Base-by-base conservation (phyloP, 2,329 filamentous ascomycete species). In the Pseudogymnoascus sp. region DNA sequence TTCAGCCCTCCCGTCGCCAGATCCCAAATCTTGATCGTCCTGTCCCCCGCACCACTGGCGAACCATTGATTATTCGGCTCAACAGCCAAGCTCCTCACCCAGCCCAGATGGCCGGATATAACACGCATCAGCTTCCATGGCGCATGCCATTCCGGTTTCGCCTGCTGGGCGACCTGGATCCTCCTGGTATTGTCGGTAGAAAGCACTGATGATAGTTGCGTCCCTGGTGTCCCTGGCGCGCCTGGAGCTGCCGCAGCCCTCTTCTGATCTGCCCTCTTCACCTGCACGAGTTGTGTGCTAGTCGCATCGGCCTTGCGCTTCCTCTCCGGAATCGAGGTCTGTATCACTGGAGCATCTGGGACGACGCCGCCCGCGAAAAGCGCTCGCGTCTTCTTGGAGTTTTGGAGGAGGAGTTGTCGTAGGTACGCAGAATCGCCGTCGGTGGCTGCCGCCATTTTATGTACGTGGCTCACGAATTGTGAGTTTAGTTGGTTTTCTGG, bases 11-110 rank as follows among this genome's bases (percentile, higher is more conserved):
- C 95, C 1, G 90, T 90, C 16, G 92, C 95, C 67, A 99, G 77
- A 77, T 99, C 93, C 93, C 93, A 99, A 67, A 99, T 96, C 80
- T 99, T 99, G 78, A 99, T 97, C 1, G 93, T 97, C 62, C 96
- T 83, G 75, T 99, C 95, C 63, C 93, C 96, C 5, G 93, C 92
- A 66, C 95, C 95, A 70, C 90, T 96, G 18, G 92, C 95, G 75
- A 99, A 99, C 91, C 93, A 99, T 75, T 96, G 86, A 76, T 99
- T 99, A 71, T 91, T 90, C 1, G 96, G 96, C 76, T 99, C 96
- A 60, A 97, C 91, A 0, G 93, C 91, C 71, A 97, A 78, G 69
- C 85, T 85, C 66, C 93, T 83, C 67, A 99, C 95, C 95, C 95
- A 99, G 26, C 95, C 95, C 70, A 99, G 77, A 74, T 97, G 95